Evolutionary conservation across 352 stramenopile species (phyloP).

Genomic region (Globisporangium paddicum): DNA sequence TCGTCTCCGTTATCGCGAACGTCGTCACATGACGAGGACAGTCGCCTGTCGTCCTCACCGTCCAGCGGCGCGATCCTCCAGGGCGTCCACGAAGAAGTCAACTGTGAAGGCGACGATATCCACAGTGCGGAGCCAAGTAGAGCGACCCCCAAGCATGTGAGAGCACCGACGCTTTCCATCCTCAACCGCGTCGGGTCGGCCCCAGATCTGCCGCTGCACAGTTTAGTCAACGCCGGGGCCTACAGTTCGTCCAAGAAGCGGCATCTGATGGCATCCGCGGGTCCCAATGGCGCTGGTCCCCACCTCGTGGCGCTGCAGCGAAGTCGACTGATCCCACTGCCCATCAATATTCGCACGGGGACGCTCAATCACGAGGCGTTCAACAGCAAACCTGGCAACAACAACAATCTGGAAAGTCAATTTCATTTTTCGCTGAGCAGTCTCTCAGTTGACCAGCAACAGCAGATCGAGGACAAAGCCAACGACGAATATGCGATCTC

Average conservation of each 20-base stretch:
- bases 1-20: neutral
- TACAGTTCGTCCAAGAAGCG: slow-evolving; percentile 73
- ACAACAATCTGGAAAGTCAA: slow-evolving; percentile 11
- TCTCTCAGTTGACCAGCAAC: slow-evolving; percentile 9
- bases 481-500: slow-evolving; percentile 40
- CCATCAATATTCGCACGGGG: slow-evolving; percentile 37
- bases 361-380: slow-evolving; percentile 20
- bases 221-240: slow-evolving; percentile 35
- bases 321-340: slow-evolving; percentile 54
- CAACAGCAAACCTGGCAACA: neutral
- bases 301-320: slow-evolving; percentile 42
- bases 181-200: slow-evolving; percentile 60
- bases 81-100: slow-evolving; percentile 8
- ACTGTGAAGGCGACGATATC: slow-evolving; percentile 2
- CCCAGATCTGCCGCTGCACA: slow-evolving; percentile 57
- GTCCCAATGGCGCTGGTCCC: slow-evolving; percentile 23
- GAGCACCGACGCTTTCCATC: slow-evolving; percentile 24
- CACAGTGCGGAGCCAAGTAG: neutral
- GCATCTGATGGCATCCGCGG: slow-evolving; percentile 20
- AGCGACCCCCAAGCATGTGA: neutral
- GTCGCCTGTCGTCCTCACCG: neutral
- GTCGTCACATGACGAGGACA: neutral
- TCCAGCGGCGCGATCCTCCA: neutral
- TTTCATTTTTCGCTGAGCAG: neutral
- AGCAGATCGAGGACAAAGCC: slow-evolving; percentile 19